Conservation (phyloP, 2,329 filamentous ascomycete genomes). For the Trichoderma citrinoviride region DNA sequence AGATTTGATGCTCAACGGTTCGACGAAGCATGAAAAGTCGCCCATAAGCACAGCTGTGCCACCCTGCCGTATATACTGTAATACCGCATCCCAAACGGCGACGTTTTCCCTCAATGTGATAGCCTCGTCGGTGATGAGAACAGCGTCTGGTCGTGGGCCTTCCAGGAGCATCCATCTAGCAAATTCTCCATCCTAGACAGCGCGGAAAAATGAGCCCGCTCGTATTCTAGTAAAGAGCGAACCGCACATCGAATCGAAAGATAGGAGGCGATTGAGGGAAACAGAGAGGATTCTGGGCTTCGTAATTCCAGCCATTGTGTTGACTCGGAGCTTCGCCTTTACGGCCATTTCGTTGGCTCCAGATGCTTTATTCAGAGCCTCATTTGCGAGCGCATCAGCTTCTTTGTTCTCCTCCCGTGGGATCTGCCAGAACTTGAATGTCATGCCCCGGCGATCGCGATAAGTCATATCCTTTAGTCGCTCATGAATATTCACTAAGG, state of each 20-base stretch:
- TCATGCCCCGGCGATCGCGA: not conserved
- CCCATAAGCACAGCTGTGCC: not conserved
- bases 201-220: not conserved
- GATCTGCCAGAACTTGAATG: not conserved
- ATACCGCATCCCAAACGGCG: not conserved
- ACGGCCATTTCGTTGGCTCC: not conserved
- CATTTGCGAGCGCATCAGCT: not conserved
- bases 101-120: not conserved
- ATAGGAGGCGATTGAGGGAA: not conserved
- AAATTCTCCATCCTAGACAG: not conserved
- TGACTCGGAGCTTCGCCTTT: not conserved
- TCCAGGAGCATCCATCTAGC: not conserved
- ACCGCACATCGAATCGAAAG: not conserved
- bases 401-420: not conserved
- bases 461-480: not conserved
- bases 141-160: not conserved
- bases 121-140: not conserved
- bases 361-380: not conserved
- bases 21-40: not conserved
- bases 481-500: not conserved
- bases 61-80: not conserved
- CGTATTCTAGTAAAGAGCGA: not conserved
- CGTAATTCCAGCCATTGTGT: not conserved
- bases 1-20: not conserved
- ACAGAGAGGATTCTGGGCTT: not conserved